phyloP scores from a whole-genome alignment of 495 filamentous ascomycete species.

The Hypomontagnella submonticulosa region DNA sequence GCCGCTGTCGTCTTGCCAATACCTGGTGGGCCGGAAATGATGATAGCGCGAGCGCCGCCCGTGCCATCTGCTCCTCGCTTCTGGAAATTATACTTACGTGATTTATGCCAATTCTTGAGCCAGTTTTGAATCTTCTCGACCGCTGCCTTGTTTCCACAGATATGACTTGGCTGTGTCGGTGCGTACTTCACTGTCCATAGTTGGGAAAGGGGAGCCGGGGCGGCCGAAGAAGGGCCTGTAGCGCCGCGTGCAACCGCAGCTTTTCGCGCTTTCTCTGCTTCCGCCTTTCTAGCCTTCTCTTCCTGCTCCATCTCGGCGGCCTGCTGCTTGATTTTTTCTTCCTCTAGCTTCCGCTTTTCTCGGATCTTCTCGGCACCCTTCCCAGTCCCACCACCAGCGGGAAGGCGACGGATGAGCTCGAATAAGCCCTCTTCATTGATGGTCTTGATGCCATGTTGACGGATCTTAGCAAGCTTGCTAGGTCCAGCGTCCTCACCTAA shows the following conservation, averaged over 20 bases:
- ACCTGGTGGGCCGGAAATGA: constrained; percentile 93
- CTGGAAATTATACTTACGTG: constrained; percentile 78
- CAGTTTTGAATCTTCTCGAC: constrained; percentile 92
- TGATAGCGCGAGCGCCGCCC: constrained; percentile 82
- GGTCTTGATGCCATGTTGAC: constrained; percentile 79
- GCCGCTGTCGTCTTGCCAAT: constrained; percentile 99
- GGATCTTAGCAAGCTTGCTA: constrained; percentile 90
- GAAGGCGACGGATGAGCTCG: constrained; percentile 83
- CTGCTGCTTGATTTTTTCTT: constrained; percentile 77
- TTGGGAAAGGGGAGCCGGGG: constrained; percentile 67
- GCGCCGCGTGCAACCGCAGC: constrained; percentile 56
- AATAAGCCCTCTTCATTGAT: constrained; percentile 95
- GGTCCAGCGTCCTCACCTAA: constrained; percentile 92
- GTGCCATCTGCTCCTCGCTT: constrained; percentile 82
- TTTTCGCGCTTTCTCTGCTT: constrained; percentile 61
- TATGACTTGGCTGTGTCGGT: constrained; percentile 81
- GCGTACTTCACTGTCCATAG: constrained; percentile 98
- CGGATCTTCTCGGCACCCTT: constrained; percentile 86
- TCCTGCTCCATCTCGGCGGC: constrained; percentile 84
- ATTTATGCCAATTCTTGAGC: constrained; percentile 83
- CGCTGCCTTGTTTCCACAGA: constrained; percentile 92
- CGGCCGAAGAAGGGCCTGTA: constrained; percentile 46
- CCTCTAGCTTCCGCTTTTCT: constrained; percentile 83
- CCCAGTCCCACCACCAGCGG: constrained; percentile 85
- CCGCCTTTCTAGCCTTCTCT: constrained; percentile 64